phyloP scores from a whole-genome alignment of 176 grass and related monocot genomes.

The Urochloa ruziziensis region DNA sequence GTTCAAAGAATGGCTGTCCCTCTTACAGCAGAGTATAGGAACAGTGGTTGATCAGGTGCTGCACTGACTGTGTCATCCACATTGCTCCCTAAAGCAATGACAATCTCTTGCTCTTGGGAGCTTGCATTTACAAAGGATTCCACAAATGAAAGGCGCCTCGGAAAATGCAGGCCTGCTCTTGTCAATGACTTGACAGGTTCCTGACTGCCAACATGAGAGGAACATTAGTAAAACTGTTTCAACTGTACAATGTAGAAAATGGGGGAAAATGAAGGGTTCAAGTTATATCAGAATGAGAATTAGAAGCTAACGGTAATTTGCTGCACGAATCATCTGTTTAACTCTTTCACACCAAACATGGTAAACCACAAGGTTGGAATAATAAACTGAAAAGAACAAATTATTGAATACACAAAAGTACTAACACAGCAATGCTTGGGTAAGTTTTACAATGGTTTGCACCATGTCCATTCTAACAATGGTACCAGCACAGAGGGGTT shows the following conservation, averaged over 20 bases:
- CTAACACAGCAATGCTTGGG: neutral
- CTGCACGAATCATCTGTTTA: neutral
- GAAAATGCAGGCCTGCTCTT: neutral
- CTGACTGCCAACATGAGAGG: neutral
- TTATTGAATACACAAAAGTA: neutral
- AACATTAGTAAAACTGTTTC: neutral
- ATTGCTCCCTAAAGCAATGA: conserved; percentile 12
- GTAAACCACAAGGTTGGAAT: neutral
- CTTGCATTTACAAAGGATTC: neutral
- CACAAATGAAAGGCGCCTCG: neutral
- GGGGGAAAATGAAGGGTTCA: neutral
- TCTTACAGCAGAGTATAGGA: conserved; percentile 1
- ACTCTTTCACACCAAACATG: neutral
- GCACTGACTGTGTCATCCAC: neutral
- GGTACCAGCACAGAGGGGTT: neutral
- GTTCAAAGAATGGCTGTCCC: neutral
- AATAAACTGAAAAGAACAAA: neutral
- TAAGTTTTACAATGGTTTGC: neutral
- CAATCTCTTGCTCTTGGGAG: neutral
- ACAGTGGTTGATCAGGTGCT: neutral
- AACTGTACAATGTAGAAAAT: neutral
- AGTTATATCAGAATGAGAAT: neutral
- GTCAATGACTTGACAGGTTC: neutral
- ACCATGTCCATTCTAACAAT: neutral
- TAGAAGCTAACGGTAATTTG: neutral